Base-by-base conservation (phyloP, 805 yeast genomes). In the Candida koratica region DNA sequence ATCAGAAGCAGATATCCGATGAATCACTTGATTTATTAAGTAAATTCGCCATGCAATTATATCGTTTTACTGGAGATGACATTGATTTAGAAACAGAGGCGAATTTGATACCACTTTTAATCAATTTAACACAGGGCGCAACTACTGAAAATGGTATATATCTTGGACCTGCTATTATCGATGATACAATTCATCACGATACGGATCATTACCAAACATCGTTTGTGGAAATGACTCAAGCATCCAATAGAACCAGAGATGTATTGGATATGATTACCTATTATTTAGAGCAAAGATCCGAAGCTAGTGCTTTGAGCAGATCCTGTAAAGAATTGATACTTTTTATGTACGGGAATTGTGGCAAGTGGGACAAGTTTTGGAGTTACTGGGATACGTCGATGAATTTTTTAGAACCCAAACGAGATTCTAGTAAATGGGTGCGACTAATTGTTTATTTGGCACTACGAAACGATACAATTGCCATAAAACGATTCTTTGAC, bases 341-440 rank as follows among this genome's bases (percentile, higher is more conserved):
- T 26, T 55, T 54, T 32, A 53, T 61, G 1, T 62, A 59, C 37
- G 73, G 71, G 3, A 64, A 63, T 34, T 55, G 65, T 9, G 57
- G 58, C 8, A 50, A 60, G 20, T 67, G 71, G 70, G 38, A 37
- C 3, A 36, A 46, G 29, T 67, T 67, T 47, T 67, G 73, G 73
- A 37, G 39, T 7, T 51, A 58, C 31, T 67, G 71, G 71, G 54
- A 64, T 12, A 33, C 36, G 1, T 51, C 15, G 34, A 42, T 36
- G 43, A 46, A 25, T 37, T 47, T 15, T 29, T 39, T 25, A 27
- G 36, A 23, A n/a, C 32, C 36, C 4, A 17, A 37, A 27, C 17
- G 9, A 32, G 37, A 27, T 25, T 11, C 28, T 5, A 27, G 23
- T 11, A 41, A 42, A 17, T 66, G 68, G 68, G 60, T 62, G 8